A percentile compares a stretch with the other conserved stretches of the same genome.
These are phyloP conservation scores for Parietaria judaica DNA, from an alignment of 306 rosid species.

Conservation along the genomic window DNA sequence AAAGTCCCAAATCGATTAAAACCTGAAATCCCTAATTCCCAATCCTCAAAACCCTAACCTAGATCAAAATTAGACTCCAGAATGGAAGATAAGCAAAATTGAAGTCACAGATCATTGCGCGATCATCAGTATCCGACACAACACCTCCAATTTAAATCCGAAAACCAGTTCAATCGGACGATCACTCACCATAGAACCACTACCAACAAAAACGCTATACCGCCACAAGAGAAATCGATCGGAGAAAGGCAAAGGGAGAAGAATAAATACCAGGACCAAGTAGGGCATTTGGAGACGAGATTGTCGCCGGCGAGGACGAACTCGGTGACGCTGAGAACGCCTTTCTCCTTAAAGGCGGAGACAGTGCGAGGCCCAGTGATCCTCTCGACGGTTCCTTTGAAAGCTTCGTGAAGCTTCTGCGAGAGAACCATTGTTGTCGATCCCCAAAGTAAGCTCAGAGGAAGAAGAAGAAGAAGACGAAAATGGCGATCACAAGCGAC, in stretches of 20 bases:
- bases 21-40: neutral
- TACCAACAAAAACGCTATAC: neutral
- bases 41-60: too few relatives aligned
- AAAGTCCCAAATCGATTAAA: neutral
- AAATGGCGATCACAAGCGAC: too few relatives aligned
- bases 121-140: too few relatives aligned
- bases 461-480: neutral
- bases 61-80: too few relatives aligned
- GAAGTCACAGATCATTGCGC: too few relatives aligned
- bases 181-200: too few relatives aligned
- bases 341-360: slow-evolving; percentile 96
- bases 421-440: slow-evolving; percentile 55
- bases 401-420: slow-evolving; percentile 94
- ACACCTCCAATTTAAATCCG: too few relatives aligned
- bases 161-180: too few relatives aligned
- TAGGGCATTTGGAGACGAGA: slow-evolving; percentile 97
- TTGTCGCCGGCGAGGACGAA: slow-evolving; percentile 83
- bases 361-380: slow-evolving; percentile 89
- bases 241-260: neutral
- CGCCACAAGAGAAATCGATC: neutral
- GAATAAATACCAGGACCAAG: slow-evolving; percentile 86
- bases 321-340: slow-evolving; percentile 93
- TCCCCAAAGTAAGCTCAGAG: neutral
- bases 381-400: slow-evolving; percentile 95
- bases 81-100: too few relatives aligned